Base-by-base conservation (phyloP, 2,329 filamentous ascomycete genomes). In the Microdochium nivale region DNA sequence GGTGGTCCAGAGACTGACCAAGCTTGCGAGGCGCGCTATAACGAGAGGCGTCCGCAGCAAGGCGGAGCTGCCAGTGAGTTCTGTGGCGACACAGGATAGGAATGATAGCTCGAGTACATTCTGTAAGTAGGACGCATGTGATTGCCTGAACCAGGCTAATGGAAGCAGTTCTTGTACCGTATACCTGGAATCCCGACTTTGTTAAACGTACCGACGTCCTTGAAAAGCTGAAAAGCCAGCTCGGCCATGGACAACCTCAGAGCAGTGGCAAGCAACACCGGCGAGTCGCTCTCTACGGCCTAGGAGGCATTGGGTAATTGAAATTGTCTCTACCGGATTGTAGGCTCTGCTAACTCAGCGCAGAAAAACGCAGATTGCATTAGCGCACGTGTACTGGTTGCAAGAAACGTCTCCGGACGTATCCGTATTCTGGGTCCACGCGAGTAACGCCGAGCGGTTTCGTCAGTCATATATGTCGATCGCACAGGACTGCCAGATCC, bases 361-460 rank as follows among this genome's bases (percentile, higher is more conserved):
- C 23, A 67, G 64, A 2, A 67, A 67, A 59, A 65, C 64, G 8
- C 65, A 67, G 51, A 61, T 67, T n/a, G 65, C 62, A 0, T 47
- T 68, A 11, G 56, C 51, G 9, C 67, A 66, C 27, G 54, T 51
- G 8, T 62, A 62, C 49, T 58, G 60, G 60, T 48, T 62, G 3
- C 52, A 37, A 1, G 43, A 58, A 10, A 48, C 30, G 11, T 48
- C 35, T 11, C 56, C 56, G 2, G 59, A 63, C 1, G 50, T 58
- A 3, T 66, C 64, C 0, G 50, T 69, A 0, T 68, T 66, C 48
- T 69, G 65, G 66, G 58, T 69, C 16, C 61, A 67, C 47, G 66
- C 62, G 0, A 65, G 61, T 53, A 68, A 53, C 51, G 35, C 52
- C 0, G 58, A 65, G 13, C 62, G 60, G 2, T 66, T 68, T 48